Evolutionary conservation across 768 basidiomycete genomes (phyloP).

Genomic region (Lactarius pseudohatsudake): DNA sequence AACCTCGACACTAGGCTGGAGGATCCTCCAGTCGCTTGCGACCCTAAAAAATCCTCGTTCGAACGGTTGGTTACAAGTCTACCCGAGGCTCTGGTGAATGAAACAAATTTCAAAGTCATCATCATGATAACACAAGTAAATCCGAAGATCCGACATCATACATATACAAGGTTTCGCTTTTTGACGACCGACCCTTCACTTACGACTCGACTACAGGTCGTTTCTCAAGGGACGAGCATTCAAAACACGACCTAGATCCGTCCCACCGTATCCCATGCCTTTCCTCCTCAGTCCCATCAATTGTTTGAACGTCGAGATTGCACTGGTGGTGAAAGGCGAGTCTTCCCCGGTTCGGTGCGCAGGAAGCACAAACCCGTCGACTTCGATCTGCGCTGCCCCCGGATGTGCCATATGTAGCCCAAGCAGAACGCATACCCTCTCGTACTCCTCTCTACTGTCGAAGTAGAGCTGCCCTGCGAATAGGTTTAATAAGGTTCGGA

Average conservation of each 20-base stretch:
- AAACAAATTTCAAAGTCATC: too few species aligned
- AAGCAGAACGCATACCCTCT: conserved; percentile 18
- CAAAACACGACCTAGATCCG: conserved; percentile 19
- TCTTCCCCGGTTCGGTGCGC: conserved; percentile 1
- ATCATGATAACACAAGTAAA: too few species aligned
- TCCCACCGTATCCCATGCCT: conserved; percentile 10
- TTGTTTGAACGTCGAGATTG: conserved; percentile 4
- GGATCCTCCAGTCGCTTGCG: too few species aligned
- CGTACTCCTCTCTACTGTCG: conserved; percentile 21
- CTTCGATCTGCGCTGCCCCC: not conserved
- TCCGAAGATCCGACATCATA: too few species aligned
- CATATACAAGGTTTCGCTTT: too few species aligned
- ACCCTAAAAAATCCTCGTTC: too few species aligned
- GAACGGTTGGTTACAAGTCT: too few species aligned
- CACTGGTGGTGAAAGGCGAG: conserved; percentile 14
- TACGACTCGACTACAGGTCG: not conserved
- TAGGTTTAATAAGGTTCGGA: conserved; percentile 13
- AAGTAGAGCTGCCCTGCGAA: conserved; percentile 27
- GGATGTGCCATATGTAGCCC: conserved; percentile 22
- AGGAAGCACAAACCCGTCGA: conserved; percentile 19
- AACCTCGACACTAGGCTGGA: too few species aligned
- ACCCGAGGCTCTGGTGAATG: too few species aligned
- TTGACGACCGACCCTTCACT: too few species aligned
- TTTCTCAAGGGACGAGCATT: conserved; percentile 6
- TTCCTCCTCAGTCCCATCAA: conserved; percentile 17